Base-by-base conservation (phyloP, 805 yeast genomes). In the Crinitomyces ghanaensis region DNA sequence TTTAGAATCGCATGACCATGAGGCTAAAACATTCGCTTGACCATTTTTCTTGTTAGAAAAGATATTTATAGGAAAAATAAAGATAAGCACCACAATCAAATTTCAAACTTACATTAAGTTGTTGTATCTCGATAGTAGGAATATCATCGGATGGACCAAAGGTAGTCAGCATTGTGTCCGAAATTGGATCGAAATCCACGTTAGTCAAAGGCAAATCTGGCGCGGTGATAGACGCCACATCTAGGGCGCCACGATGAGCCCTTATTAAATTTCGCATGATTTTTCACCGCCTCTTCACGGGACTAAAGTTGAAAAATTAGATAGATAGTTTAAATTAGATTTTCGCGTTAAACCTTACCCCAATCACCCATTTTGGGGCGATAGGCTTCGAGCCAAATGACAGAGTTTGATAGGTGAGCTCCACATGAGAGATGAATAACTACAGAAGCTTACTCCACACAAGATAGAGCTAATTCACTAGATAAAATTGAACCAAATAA, bases 41-140 rank as follows among this genome's bases (percentile, higher is more conserved):
- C 93, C 93, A 26, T 65, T 64, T 51, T 75, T 79, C 59, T 25
- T 17, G 38, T 37, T 34, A 31, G 38, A 7, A 8, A 9, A 4
- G 28, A 8, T 6, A 7, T 20, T 20, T 20, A 19, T 13, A 12
- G 24, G 9, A 9, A 21, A n/a, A 21, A 9, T 9, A 21, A 9
- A 9, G n/a, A 21, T 21, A 9, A 21, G n/a, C n/a, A 9, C n/a
- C 11, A 9, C 9, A 8, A n/a, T 6, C 14, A 19, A 2, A 27
- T 6, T 5, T 19, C 13, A 4, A 14, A 31, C 51, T 19, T 24
- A 46, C 46, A 12, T 26, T 30, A 45, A 72, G 72, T 51, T 78
- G 86, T 46, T 80, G 91, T n/a, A 81, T 79, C 55, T 83, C 94
- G 32, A 77, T 52, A 5, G 62, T 45, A 15, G 70, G 70, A 26